Conservation (phyloP, 768 basidiomycete genomes). For the Boletus sp. region DNA sequence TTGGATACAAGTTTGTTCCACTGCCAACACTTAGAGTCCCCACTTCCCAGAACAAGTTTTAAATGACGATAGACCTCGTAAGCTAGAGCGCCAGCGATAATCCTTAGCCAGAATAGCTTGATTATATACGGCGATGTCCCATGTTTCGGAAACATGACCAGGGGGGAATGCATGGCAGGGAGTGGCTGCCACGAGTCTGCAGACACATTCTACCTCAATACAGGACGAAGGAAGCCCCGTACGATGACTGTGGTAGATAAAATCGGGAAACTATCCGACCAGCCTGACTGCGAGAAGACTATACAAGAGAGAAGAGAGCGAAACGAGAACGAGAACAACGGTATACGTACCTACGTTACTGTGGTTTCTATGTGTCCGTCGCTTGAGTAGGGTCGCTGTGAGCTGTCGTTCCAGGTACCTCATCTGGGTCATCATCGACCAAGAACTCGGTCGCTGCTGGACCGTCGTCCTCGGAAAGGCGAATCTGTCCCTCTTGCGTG, state of each 20-base stretch:
- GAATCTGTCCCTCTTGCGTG: conserved; percentile 52
- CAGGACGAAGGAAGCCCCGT: not conserved
- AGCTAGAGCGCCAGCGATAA: not conserved
- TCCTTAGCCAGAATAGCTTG: not conserved
- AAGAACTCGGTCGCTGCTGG: conserved; percentile 68
- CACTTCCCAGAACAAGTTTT: not conserved
- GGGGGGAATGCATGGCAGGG: not conserved
- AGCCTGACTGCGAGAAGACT: not conserved
- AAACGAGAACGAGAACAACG: not conserved
- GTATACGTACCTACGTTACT: not conserved
- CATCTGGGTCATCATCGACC: conserved; percentile 54
- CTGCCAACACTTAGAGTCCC: not conserved
- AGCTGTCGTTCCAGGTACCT: conserved; percentile 38
- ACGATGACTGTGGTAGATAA: not conserved
- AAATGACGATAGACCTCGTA: not conserved
- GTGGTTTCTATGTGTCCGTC: conserved; percentile 6
- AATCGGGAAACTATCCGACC: not conserved
- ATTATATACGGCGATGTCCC: not conserved
- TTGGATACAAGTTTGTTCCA: not conserved
- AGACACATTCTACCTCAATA: not conserved
- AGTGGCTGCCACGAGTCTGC: not conserved
- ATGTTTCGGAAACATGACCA: not conserved
- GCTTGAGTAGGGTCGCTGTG: conserved; percentile 24
- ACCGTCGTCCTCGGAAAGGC: conserved; percentile 68
- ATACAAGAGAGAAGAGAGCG: not conserved